Conservation (phyloP, 2,329 filamentous ascomycete genomes). For the Moelleriella libera region DNA sequence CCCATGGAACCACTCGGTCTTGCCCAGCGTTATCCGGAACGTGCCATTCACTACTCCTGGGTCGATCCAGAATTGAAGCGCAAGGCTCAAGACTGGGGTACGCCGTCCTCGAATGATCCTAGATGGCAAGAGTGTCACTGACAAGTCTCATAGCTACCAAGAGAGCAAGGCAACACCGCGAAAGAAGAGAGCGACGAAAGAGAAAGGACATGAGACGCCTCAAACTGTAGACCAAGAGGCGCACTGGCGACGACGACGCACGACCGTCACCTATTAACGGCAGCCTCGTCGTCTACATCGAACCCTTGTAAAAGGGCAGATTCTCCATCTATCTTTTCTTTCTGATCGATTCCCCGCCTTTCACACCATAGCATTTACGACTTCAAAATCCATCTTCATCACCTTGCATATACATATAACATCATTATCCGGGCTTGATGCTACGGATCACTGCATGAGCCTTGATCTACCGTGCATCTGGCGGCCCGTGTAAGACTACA, state of each 20-base stretch:
- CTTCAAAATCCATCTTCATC: no score
- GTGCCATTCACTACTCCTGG: slow-evolving; percentile 30
- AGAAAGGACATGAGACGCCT: slow-evolving; percentile 22
- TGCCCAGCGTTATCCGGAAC: slow-evolving; percentile 30
- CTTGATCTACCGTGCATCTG: neutral
- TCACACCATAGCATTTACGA: no score
- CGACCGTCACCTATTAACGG: neutral
- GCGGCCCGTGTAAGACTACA: neutral
- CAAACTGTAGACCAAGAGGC: slow-evolving; percentile 14
- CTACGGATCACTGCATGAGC: neutral
- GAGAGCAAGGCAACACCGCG: slow-evolving; percentile 19
- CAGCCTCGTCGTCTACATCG: neutral
- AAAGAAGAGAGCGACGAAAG: slow-evolving; percentile 21
- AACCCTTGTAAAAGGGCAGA: neutral
- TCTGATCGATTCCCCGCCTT: no score
- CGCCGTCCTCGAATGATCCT: slow-evolving; percentile 10
- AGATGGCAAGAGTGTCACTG: neutral
- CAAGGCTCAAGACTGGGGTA: slow-evolving; percentile 24
- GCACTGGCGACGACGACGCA: no score
- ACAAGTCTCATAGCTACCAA: slow-evolving; percentile 15
- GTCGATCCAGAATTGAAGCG: slow-evolving; percentile 23
- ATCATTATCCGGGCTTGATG: neutral
- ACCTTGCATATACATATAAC: neutral
- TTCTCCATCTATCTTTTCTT: no score
- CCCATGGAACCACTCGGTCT: slow-evolving; percentile 22